Conservation (phyloP, 306 rosid species). For the Fagus sylvatica region DNA sequence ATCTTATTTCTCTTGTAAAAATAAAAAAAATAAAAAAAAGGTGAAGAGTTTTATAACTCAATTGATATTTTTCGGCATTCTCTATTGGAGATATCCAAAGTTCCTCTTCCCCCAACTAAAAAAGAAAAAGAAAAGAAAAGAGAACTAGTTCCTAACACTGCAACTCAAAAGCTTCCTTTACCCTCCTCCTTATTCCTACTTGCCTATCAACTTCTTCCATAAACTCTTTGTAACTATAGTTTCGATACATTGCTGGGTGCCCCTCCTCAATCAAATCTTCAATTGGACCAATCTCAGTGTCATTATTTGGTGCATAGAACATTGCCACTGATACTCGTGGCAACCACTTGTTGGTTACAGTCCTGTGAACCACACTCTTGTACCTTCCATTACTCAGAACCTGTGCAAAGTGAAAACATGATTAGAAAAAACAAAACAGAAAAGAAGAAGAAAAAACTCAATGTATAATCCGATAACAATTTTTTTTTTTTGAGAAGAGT, state of each 20-base stretch:
- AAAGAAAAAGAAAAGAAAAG: too few species aligned
- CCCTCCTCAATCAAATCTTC: constrained; percentile 37
- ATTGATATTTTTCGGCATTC: too few species aligned
- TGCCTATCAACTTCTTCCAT: constrained; percentile 30
- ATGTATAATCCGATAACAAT: too few species aligned
- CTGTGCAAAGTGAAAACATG: constrained; percentile 7
- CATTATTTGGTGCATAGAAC: constrained; percentile 44
- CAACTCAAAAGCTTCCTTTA: constrained; percentile 38
- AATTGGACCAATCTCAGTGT: constrained; percentile 32
- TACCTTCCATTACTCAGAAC: constrained; percentile 44
- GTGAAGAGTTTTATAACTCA: too few species aligned
- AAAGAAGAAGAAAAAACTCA: too few species aligned
- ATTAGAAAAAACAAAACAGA: too few species aligned
- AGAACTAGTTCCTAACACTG: background rate
- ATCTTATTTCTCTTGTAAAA: too few species aligned
- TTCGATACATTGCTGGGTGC: constrained; percentile 28
- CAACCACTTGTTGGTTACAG: constrained; percentile 29
- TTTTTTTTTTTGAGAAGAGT: too few species aligned
- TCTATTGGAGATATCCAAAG: too few species aligned
- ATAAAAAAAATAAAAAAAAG: too few species aligned
- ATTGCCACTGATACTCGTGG: constrained; percentile 34
- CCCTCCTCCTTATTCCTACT: constrained; percentile 37
- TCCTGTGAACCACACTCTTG: constrained; percentile 45
- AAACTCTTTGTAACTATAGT: constrained; percentile 24
- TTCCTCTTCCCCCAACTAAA: too few species aligned